Base-by-base conservation (phyloP, 2,329 filamentous ascomycete species). In the Ophiostoma novo-ulmi region DNA sequence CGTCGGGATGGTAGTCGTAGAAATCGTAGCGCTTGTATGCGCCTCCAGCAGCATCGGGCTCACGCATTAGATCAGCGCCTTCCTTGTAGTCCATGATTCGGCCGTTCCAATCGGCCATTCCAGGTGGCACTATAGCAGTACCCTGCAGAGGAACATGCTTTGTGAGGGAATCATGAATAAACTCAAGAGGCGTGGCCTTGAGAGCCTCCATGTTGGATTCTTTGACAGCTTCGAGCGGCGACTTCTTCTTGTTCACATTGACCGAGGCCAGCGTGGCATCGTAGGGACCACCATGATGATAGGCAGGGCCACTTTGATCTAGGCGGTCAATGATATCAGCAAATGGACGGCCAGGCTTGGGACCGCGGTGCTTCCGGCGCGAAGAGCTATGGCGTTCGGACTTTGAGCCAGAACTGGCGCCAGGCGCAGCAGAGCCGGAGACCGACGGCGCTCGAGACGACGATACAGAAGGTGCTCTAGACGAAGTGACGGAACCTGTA, bases 231-330 rank as follows among this genome's bases (percentile, higher is more conserved):
- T 91, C 92, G 8, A 97, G 81, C 0, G 94, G 94, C 3, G 91
- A 89, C 71, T 82, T 83, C 74, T 79, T 80, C 75, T 82, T 84
- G 75, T 88, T 83, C 4, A 81, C 83, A 80, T 97, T 97, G 67
- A 92, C 86, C 14, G 91, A 87, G 1, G 90, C 83, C 69, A 92
- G 84, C 1, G 92, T 90, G 11, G 94, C 92, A 78, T 98, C 94
- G 75, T 91, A 98, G 0, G 94, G 94, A 0, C 94, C 94, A 74
- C 90, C 92, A 76, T 98, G 94, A 79, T 97, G 94, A 79, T 97
- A 97, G 2, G 85, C 80, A 22, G 84, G 85, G 68, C 86, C 85
- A 58, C 84, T 79, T 69, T 82, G 84, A 77, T 97, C 94, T 1
- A 98, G 87, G 5, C 83, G 82, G 78, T 97, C 94, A 76, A 98